Base-by-base conservation (phyloP, 2,329 filamentous ascomycete species). In the Fusarium sp. region DNA sequence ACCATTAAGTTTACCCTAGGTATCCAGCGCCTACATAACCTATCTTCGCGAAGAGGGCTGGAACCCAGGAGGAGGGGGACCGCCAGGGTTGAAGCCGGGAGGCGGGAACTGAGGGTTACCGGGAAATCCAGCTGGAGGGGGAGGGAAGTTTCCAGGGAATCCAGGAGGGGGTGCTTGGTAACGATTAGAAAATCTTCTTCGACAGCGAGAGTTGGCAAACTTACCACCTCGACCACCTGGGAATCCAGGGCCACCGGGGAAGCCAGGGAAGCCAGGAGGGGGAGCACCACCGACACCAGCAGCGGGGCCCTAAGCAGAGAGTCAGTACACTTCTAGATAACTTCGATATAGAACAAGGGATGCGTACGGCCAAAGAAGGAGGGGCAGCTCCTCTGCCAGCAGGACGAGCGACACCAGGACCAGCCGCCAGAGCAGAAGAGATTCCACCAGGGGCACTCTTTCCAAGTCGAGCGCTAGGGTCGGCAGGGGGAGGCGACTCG, bases 401-500 rank as follows among this genome's bases (percentile, higher is more conserved):
- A 77, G 96, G 95, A 81, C 95, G 92, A 74, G 94, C 93, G 75
- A 98, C 94, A 79, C 96, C 96, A 72, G 95, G 94, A 58, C 96
- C 96, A 76, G 94, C 90, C 70, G 92, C 88, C 76, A 98, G 87
- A 40, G 93, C 91, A 62, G 93, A 90, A 46, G 93, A 86, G 38
- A 90, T 87, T 66, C 92, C 92, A 69, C 92, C 90, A 35, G 92
- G 88, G 33, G 91, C 91, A 74, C 89, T 90, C 83, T 93, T 92
- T 80, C 95, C 96, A 71, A 99, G 89, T 84, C 96, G 91, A 57
- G 96, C 92, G 77, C 95, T 94, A 63, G 96, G 96, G 80, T 99
- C 96, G 79, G 95, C 94, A 11, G 97, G 96, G 55, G 96, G 96
- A 64, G 96, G 96, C 66, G 96, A 97, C 81, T 99, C 97, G 73